Evolutionary conservation across 768 basidiomycete genomes (phyloP).

Genomic region (Podaxis mareebaensis): DNA sequence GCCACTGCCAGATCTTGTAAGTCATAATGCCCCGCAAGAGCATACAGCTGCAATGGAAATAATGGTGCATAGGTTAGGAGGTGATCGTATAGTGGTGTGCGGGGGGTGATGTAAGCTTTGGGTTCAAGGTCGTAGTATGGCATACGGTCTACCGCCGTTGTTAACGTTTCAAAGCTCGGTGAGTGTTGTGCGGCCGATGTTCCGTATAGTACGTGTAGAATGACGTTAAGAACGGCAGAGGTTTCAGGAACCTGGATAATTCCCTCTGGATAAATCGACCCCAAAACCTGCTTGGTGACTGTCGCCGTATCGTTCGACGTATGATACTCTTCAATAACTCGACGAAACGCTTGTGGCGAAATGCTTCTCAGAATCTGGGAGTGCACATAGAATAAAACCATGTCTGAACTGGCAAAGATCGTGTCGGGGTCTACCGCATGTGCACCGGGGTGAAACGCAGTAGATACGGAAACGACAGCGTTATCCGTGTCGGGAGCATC

Average conservation of each 20-base stretch:
- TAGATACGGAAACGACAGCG: slow-evolving; percentile 17
- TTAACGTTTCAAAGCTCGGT: slow-evolving; percentile 47
- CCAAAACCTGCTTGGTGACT: slow-evolving; percentile 1
- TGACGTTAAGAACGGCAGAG: slow-evolving; percentile 48
- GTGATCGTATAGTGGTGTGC: slow-evolving; percentile 25
- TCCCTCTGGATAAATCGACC: slow-evolving; percentile 32
- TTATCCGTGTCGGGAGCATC: not conserved
- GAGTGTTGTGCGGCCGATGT: slow-evolving; percentile 49
- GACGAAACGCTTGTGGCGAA: slow-evolving; percentile 47
- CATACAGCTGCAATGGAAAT: slow-evolving; percentile 37
- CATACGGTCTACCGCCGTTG: slow-evolving; percentile 38
- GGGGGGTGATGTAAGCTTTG: slow-evolving; percentile 23
- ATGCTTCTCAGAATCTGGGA: slow-evolving; percentile 38
- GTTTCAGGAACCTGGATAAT: slow-evolving; percentile 43
- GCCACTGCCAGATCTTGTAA: slow-evolving; percentile 38
- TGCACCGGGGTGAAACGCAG: slow-evolving; percentile 25
- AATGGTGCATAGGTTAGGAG: slow-evolving; percentile 26
- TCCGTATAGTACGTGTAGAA: slow-evolving; percentile 54
- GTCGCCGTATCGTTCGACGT: slow-evolving; percentile 27
- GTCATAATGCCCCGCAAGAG: slow-evolving; percentile 30
- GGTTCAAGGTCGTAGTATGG: slow-evolving; percentile 23
- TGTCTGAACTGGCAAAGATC: slow-evolving; percentile 54
- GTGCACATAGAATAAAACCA: slow-evolving; percentile 66
- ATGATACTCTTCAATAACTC: slow-evolving; percentile 23
- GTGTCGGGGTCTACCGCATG: slow-evolving; percentile 21